Base-by-base conservation (phyloP, 2,329 filamentous ascomycete genomes). In the Colletotrichum limetticola region DNA sequence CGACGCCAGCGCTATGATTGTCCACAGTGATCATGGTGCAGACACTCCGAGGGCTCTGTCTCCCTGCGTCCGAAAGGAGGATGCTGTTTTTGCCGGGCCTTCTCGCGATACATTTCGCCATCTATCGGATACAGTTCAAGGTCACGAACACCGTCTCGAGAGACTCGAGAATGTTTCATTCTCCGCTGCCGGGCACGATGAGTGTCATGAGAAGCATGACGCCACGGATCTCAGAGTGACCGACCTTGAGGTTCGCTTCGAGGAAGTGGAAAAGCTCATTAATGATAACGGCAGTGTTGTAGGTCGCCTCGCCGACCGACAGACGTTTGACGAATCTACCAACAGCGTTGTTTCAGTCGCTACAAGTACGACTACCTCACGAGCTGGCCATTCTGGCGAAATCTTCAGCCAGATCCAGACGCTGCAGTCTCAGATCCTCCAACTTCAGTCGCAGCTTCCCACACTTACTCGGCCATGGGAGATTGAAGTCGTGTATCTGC, bases 401-500 rank as follows among this genome's bases (percentile, higher is more conserved):
- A 78, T 91, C 12, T 82, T 85, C 76, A 86, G 79, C 62, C 86
- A 90, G 74, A 82, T 91, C 1, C 84, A 88, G 74, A 79, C 80
- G 7, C 79, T 91, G 1, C 85, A 87, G 75, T 84, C 85, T 3
- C 86, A 88, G 74, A 82, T 91, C 61, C 81, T 84, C 35, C 85
- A 89, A 56, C 84, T 94, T 11, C 91, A 93, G 79, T 86, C 87
- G 6, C 84, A 88, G 11, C 81, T 91, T 35, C 93, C 93, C n/a
- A 91, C 92, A 0, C 85, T 85, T 32, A 82, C 83, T 55, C 86
- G 89, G 53, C 92, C 93, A 0, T 95, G 93, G 92, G 89, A 93
- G 75, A 84, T 96, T 1, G 93, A 95, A 78, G 91, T 95, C 5
- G 90, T 95, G 1, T 90, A 95, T 70, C 80, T 95, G 8, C 94